Percentiles rank a stretch among this genome's conserved stretches.
phyloP scores from a whole-genome alignment of 2,329 filamentous ascomycete species.

The Aureobasidium zeae region DNA sequence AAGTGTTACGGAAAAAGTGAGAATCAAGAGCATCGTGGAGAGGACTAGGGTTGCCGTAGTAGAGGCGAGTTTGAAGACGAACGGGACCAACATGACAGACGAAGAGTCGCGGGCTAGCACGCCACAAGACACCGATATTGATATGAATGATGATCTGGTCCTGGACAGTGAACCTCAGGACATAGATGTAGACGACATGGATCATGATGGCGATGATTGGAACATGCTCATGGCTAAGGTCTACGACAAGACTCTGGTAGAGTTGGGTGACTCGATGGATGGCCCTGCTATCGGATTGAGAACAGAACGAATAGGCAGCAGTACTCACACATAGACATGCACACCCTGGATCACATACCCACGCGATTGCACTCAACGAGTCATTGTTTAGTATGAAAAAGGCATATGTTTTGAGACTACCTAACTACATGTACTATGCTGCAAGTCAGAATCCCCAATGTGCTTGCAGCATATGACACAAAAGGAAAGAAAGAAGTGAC shows the following conservation, averaged over 20 bases:
- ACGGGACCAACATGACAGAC: too few relatives aligned
- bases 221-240: constrained; percentile 65
- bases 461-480: too few relatives aligned
- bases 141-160: constrained; percentile 35
- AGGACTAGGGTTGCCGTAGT: constrained; percentile 62
- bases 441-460: too few relatives aligned
- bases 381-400: too few relatives aligned
- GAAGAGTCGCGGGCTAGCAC: constrained; percentile 28
- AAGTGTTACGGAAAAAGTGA: constrained; percentile 80
- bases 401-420: too few relatives aligned
- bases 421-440: too few relatives aligned
- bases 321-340: too few relatives aligned
- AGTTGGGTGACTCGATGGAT: constrained; percentile 60
- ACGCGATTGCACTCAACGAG: too few relatives aligned
- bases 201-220: constrained; percentile 32
- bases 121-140: constrained; percentile 32
- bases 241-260: constrained; percentile 70
- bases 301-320: too few relatives aligned
- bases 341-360: too few relatives aligned
- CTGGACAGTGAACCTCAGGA: constrained; percentile 19
- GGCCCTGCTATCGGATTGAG: constrained; percentile 39
- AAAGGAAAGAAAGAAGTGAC: too few relatives aligned
- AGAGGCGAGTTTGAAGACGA: constrained; percentile 40
- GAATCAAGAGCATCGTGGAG: constrained; percentile 73
- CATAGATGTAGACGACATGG: constrained; percentile 25